phyloP scores from a whole-genome alignment of 148 eudicot species.

The Salicornia ramosissima region DNA sequence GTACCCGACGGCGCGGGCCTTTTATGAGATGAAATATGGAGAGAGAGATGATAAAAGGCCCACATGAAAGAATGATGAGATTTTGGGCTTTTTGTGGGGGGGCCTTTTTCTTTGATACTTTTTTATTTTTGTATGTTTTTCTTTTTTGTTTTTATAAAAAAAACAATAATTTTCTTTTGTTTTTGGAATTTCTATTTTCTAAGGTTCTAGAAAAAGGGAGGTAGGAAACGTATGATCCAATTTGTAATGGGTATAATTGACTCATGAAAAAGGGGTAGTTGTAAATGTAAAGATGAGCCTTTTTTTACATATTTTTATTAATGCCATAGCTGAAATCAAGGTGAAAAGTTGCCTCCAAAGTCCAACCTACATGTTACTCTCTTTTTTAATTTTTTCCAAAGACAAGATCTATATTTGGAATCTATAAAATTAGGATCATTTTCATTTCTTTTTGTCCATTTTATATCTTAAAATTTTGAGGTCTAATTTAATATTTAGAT shows the following conservation, averaged over 20 bases:
- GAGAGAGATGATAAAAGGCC: constrained; percentile 7
- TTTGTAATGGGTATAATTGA: constrained; percentile 4
- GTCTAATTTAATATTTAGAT: no score
- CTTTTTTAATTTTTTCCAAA: no score
- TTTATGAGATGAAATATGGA: constrained; percentile 18
- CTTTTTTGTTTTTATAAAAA: neutral
- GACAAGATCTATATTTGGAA: no score
- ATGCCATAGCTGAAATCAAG: no score
- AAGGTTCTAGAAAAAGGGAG: neutral
- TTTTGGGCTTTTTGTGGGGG: constrained; percentile 5
- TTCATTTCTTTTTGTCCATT: no score
- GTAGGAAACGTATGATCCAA: neutral
- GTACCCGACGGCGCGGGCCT: constrained; percentile 42
- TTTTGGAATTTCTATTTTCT: neutral
- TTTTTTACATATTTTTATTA: no score
- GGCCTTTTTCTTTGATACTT: neutral
- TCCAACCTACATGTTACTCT: no score
- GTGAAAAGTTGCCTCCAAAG: no score
- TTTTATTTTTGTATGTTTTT: neutral
- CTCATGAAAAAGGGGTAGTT: constrained; percentile 9
- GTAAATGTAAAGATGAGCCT: constrained; percentile 5
- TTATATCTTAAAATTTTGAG: no score
- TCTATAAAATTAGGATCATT: no score
- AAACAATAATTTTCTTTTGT: neutral
- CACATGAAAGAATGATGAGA: constrained; percentile 9